Base-by-base conservation (phyloP, 495 filamentous ascomycete species). In the Diplogelasinospora grovesii region DNA sequence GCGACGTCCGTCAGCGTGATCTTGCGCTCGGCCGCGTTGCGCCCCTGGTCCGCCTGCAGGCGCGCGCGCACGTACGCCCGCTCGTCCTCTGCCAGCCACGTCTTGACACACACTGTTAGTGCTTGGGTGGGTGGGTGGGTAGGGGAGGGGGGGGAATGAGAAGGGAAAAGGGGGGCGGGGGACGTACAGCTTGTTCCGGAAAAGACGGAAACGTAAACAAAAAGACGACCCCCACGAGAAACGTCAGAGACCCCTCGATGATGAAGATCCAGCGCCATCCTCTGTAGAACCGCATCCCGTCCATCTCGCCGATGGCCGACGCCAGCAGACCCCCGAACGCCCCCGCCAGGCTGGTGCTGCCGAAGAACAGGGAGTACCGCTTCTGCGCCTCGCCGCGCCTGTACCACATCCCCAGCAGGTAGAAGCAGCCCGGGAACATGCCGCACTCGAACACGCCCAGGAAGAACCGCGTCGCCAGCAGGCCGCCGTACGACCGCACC, bases 211-310 rank as follows among this genome's bases (percentile, higher is more conserved):
- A 74, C 11, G 81, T 54, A 59, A 94, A 95, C 68, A 83, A 85
- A 60, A 86, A 83, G 13, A 77, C 23, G 20, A 89, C 45, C 0
- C 85, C 75, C n/a, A 93, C 67, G 19, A 86, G 53, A 38, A 73
- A 74, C 4, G 89, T 94, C 25, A 94, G 53, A 0, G 70, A 25
- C 8, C 90, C 90, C 64, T 95, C 90, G 4, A 79, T 44, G 28
- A 81, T 75, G 39, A 81, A 81, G 35, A 81, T 75, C 92, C 92
- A 96, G 28, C 89, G 73, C 90, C 90, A 98, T 33, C 87, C 90
- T 2, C 56, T 52, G 48, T 87, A 90, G 23, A 79, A 81, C 20
- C 75, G 60, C 16, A 88, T 56, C 8, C 70, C 70, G 46, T 86
- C 72, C 78, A 82, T 89, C 56, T 90, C 87, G 18, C 84, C 86